These are phyloP conservation scores for Salvia splendens DNA, from an alignment of 257 asterid species.

Conservation along the genomic window DNA sequence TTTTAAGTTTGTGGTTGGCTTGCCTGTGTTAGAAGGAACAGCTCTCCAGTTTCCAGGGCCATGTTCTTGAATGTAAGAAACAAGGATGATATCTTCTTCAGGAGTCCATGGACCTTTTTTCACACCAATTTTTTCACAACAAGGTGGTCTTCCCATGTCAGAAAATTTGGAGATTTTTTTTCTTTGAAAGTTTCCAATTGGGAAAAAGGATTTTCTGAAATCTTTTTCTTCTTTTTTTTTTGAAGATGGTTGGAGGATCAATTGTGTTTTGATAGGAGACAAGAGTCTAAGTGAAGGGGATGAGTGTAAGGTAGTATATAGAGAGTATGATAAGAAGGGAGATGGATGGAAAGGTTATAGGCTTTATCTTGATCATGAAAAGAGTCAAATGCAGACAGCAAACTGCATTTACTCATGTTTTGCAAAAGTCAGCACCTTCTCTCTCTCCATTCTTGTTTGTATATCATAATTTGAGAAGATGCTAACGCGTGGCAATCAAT, in stretches of 20 bases:
- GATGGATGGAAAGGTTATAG: slow-evolving; percentile 25
- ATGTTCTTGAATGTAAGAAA: slow-evolving; percentile 77
- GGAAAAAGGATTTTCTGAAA: not conserved
- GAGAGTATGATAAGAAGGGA: slow-evolving; percentile 36
- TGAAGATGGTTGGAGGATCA: slow-evolving; percentile 7
- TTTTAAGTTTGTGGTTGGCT: not conserved
- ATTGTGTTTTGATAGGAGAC: slow-evolving; percentile 36
- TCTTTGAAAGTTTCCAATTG: not conserved
- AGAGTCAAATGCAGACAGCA: slow-evolving; percentile 73
- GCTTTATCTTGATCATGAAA: slow-evolving; percentile 13
- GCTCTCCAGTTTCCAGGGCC: slow-evolving; percentile 90
- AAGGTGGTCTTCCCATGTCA: slow-evolving; percentile 85
- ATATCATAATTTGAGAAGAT: not conserved
- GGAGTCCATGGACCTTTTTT: slow-evolving; percentile 62
- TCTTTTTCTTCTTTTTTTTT: not conserved
- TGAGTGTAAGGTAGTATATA: slow-evolving; percentile 37
- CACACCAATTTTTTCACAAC: slow-evolving; percentile 72
- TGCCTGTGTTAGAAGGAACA: slow-evolving; percentile 76
- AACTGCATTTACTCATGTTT: slow-evolving; percentile 58
- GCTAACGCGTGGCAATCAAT: slow-evolving; percentile 31
- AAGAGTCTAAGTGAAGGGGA: slow-evolving; percentile 45
- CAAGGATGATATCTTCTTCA: slow-evolving; percentile 59
- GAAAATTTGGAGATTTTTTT: not conserved
- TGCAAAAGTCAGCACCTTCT: slow-evolving; percentile 50
- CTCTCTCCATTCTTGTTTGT: not conserved